A percentile compares a stretch with the other conserved stretches of the same genome.
phyloP scores from a whole-genome alignment of 208 protist species.

The Leishmania tropica region DNA sequence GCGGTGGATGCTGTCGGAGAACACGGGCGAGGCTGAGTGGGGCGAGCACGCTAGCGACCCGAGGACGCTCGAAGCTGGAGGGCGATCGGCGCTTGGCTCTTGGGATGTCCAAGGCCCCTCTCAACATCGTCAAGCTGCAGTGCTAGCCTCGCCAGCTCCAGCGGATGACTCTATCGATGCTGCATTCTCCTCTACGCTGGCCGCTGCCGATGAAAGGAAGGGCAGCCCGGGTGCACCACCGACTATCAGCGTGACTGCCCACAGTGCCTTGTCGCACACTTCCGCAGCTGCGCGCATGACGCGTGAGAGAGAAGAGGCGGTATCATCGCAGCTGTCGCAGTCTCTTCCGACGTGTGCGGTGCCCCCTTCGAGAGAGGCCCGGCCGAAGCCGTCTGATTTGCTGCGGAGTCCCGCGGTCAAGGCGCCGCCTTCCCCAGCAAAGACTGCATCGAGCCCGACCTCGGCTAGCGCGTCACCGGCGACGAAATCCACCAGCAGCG shows the following conservation, averaged over 20 bases:
- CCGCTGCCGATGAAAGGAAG: neutral
- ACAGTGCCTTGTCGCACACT: neutral
- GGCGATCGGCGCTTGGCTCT: neutral
- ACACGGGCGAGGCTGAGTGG: neutral
- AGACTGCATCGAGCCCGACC: neutral
- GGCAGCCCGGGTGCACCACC: neutral
- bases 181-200: neutral
- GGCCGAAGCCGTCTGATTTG: neutral
- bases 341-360: neutral
- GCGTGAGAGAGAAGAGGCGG: neutral
- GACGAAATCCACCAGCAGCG: neutral
- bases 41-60: neutral
- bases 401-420: neutral
- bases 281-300: neutral
- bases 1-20: conserved; percentile 19
- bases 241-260: neutral
- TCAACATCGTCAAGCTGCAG: neutral
- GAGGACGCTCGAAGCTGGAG: neutral
- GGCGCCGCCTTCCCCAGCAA: neutral
- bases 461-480: neutral
- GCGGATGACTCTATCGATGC: conserved; percentile 4
- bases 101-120: neutral
- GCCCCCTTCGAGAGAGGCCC: neutral
- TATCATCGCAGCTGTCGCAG: neutral
- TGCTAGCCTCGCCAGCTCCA: conserved; percentile 6